Evolutionary conservation across 352 stramenopile genomes (phyloP), one percentile per base, ranked within the genome.

Genomic region (Phytophthora fragariae): DNA sequence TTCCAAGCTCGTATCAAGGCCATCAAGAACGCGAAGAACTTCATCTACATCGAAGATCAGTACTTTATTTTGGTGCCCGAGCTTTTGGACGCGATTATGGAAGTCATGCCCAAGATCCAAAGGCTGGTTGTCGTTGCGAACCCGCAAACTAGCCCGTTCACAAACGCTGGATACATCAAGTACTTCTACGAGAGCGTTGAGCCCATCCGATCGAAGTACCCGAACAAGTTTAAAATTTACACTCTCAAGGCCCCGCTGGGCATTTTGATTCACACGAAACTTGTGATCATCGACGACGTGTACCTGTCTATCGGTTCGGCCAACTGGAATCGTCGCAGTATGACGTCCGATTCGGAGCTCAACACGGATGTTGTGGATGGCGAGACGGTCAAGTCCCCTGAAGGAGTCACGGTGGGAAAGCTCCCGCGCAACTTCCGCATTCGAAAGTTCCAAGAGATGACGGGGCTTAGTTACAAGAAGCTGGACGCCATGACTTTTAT

Each of bases 371-470:
- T 90, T 12, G 75, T 92, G 11, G 84, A 90, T 44, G 67, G 46
- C 6, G 59, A 80, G 14, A 65, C 68, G 12, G 50, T 74, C 1
- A 15, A 70, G 44, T 70, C 68, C 19, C 68, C 68, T 35, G 14
- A 76, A 68, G 75, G 76, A 0, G 50, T 89, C 10, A 67, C 56
- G 3, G 80, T 86, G 1, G 70, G 58, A 3, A 70, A 73, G 49
- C 57, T 88, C 9, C 79, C 83, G 35, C 82, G 80, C 1, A 69
- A 88, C 53, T 92, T 80, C 56, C 85, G 85, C 1, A 75, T 90
- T 21, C 75, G 75, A 24, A 91, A 91, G 72, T 91, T 92, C 57
- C 61, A 67, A 24, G 85, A 92, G 68, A 79, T 89, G 52, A 86
- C 78, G 14, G 76, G 81, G 6, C 70, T 82, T n/a, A 76, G 59